Evolutionary conservation across 1,139 yeast genomes (phyloP).

Genomic region (Candida tetrigidarum): DNA sequence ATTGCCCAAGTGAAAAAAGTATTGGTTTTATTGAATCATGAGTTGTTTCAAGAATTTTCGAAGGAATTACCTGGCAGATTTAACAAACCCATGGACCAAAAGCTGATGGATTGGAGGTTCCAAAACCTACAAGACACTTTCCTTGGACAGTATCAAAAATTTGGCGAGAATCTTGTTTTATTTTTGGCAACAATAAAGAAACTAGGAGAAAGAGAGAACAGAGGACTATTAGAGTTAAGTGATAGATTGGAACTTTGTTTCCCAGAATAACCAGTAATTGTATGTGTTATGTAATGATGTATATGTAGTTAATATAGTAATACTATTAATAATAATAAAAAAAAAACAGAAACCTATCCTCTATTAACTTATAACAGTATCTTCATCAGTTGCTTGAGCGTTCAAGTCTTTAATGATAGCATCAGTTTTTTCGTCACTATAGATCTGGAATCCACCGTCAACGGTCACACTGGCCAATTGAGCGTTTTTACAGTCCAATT

Average conservation of each 20-base stretch:
- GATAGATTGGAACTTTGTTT: conserved; percentile 53
- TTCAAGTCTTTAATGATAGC: conserved; percentile 76
- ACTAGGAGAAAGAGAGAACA: conserved; percentile 68
- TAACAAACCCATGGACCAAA: conserved; percentile 38
- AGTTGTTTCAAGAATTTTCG: conserved; percentile 43
- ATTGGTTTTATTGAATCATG: conserved; percentile 54
- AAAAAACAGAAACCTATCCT: no score
- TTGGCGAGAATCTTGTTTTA: conserved; percentile 56
- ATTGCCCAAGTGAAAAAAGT: conserved; percentile 59
- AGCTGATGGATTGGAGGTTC: conserved; percentile 44
- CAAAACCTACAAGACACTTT: conserved; percentile 52
- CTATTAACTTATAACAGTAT: conserved; percentile 19
- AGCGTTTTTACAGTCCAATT: conserved; percentile 92
- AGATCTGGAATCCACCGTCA: conserved; percentile 85
- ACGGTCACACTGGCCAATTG: conserved; percentile 93
- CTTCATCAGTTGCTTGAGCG: conserved; percentile 59
- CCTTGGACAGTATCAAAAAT: conserved; percentile 55
- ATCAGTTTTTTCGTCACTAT: conserved; percentile 82
- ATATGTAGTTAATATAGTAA: conserved; percentile 8
- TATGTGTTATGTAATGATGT: conserved; percentile 3
- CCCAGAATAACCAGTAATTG: conserved; percentile 20
- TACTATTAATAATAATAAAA: neutral
- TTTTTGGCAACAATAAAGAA: conserved; percentile 58
- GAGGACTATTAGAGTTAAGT: conserved; percentile 55
- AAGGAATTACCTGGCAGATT: conserved; percentile 46